Percentiles rank a stretch among this genome's conserved stretches.
phyloP scores from a whole-genome alignment of 129 eudicot genomes.

The Solidago caesia region DNA sequence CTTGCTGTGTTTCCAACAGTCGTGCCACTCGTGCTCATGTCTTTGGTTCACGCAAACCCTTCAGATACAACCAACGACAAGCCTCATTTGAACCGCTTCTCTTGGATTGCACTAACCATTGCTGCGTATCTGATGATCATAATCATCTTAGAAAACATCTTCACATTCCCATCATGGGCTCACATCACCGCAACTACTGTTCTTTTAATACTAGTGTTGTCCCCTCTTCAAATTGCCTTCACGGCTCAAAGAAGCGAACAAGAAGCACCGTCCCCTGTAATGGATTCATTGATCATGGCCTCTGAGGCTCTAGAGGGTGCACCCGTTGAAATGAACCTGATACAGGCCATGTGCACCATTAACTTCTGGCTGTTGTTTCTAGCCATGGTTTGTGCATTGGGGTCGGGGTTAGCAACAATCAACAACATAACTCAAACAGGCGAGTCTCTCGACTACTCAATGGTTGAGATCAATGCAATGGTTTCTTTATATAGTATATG shows the following conservation, averaged over 20 bases:
- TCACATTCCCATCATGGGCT: slow-evolving; percentile 52
- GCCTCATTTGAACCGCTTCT: slow-evolving; percentile 57
- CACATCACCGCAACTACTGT: slow-evolving; percentile 32
- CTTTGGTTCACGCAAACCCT: slow-evolving; percentile 46
- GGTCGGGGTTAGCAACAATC: slow-evolving; percentile 85
- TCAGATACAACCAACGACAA: slow-evolving; percentile 40
- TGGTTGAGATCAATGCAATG: slow-evolving; percentile 47
- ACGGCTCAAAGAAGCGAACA: slow-evolving; percentile 40
- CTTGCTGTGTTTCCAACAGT: slow-evolving; percentile 68
- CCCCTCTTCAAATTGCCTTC: slow-evolving; percentile 55
- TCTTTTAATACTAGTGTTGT: slow-evolving; percentile 53
- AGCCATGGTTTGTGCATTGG: slow-evolving; percentile 82
- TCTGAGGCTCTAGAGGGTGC: background rate
- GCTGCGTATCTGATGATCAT: slow-evolving; percentile 68
- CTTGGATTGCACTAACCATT: slow-evolving; percentile 43
- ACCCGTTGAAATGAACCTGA: slow-evolving; percentile 48
- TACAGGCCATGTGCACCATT: slow-evolving; percentile 55
- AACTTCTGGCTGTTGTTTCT: slow-evolving; percentile 82
- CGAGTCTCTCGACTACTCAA: slow-evolving; percentile 66
- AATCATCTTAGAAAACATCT: slow-evolving; percentile 51
- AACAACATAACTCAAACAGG: slow-evolving; percentile 83
- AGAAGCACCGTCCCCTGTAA: background rate
- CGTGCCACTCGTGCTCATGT: slow-evolving; percentile 61
- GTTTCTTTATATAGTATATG: slow-evolving; percentile 91
- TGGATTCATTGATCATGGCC: slow-evolving; percentile 36